These are phyloP conservation scores for Cladobotryum protrusum DNA, from an alignment of 2,329 filamentous ascomycete genomes.

Conservation along the genomic window DNA sequence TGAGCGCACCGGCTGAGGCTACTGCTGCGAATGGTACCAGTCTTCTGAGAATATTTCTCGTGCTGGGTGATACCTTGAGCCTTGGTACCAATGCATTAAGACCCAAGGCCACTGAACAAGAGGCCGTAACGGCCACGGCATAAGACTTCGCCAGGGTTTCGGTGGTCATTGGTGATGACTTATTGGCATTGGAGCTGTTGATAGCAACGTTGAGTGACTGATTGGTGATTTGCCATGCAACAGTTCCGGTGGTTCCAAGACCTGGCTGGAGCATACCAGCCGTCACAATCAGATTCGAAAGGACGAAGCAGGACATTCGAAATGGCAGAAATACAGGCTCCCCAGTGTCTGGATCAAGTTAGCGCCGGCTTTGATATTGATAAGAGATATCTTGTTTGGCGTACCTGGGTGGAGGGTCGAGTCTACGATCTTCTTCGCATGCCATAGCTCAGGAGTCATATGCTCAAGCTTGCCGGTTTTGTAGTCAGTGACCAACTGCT, in stretches of 20 bases:
- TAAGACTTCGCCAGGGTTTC: slow-evolving; percentile 83
- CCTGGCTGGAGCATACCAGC: slow-evolving; percentile 95
- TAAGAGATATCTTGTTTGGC: too few species aligned
- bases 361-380: too few species aligned
- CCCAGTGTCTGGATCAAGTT: slow-evolving; percentile 66
- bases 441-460: slow-evolving; percentile 91
- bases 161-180: slow-evolving; percentile 80
- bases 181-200: slow-evolving; percentile 97
- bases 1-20: slow-evolving; percentile 81
- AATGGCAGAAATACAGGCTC: slow-evolving; percentile 89
- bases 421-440: slow-evolving; percentile 94
- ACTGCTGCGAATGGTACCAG: slow-evolving; percentile 95
- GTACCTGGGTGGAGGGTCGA: slow-evolving; percentile 91
- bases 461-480: slow-evolving; percentile 72
- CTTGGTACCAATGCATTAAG: slow-evolving; percentile 86
- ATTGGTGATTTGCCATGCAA: slow-evolving; percentile 93
- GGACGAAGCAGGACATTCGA: slow-evolving; percentile 92
- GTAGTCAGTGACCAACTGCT: slow-evolving; percentile 73
- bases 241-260: slow-evolving; percentile 71
- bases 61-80: slow-evolving; percentile 70
- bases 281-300: slow-evolving; percentile 91
- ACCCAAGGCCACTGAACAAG: slow-evolving; percentile 87
- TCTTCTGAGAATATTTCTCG: slow-evolving; percentile 71
- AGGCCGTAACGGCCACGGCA: slow-evolving; percentile 83
- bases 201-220: slow-evolving; percentile 98